Evolutionary conservation across 345 rosid species (phyloP).

Genomic region (Salix exigua): DNA sequence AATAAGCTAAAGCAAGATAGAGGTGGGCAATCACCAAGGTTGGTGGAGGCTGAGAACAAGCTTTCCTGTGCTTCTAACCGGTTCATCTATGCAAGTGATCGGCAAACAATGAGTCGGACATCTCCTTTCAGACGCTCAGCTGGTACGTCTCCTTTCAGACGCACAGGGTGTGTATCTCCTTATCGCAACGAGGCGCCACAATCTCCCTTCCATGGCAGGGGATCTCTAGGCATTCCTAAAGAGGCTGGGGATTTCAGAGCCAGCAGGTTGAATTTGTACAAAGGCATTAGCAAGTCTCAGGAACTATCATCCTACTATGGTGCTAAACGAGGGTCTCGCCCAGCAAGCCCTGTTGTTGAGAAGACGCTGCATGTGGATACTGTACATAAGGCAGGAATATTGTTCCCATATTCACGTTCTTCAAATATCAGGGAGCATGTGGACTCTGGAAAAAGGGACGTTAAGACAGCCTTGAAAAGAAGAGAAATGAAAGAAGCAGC

Average conservation of each 20-base stretch:
- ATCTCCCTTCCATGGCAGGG: slow-evolving; percentile 48
- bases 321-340: slow-evolving; percentile 31
- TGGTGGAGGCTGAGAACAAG: slow-evolving; percentile 34
- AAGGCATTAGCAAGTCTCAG: slow-evolving; percentile 42
- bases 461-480: slow-evolving; percentile 14
- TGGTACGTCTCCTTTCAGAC: slow-evolving; percentile 46
- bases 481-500: slow-evolving; percentile 20
- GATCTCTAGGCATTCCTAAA: slow-evolving; percentile 50
- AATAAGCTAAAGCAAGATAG: slow-evolving; percentile 33
- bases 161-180: slow-evolving; percentile 47
- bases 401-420: slow-evolving; percentile 28
- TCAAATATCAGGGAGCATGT: slow-evolving; percentile 19
- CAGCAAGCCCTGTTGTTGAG: slow-evolving; percentile 47
- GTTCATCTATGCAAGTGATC: slow-evolving; percentile 35
- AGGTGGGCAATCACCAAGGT: slow-evolving; percentile 40
- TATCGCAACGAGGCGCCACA: slow-evolving; percentile 46
- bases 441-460: slow-evolving; percentile 14
- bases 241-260: slow-evolving; percentile 47
- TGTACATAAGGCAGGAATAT: slow-evolving; percentile 31
- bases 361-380: slow-evolving; percentile 65
- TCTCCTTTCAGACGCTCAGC: slow-evolving; percentile 49
- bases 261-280: slow-evolving; percentile 35
- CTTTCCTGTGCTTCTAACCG: slow-evolving; percentile 38
- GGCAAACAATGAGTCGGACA: slow-evolving; percentile 33
- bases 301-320: slow-evolving; percentile 35